Base-by-base conservation (phyloP, 192 early-diverging fungal genomes). In the Entomortierella lignicola region DNA sequence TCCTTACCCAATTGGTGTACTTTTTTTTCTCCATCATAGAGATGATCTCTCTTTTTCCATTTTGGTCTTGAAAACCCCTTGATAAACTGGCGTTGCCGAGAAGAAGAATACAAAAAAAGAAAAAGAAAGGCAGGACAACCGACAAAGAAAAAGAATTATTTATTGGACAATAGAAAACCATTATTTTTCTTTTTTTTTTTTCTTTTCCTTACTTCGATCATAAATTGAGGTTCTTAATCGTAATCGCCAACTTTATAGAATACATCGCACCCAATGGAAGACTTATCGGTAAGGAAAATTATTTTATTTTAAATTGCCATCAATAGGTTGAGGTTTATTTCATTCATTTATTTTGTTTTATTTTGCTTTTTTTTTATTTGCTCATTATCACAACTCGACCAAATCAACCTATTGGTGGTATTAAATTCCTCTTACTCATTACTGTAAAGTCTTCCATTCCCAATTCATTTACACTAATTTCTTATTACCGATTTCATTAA, bases 241-340 rank as follows among this genome's bases (percentile, higher is more conserved):
- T 15, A 20, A 12, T 47, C 44, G 15, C 20, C 44, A 42, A 47
- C 44, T 54, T 54, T 15, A 27, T 18, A 8, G 52, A 23, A 29
- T 10, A 32, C 25, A 21, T 32, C 12, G 12, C 34, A 23, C 55
- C 64, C n/a, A 64, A 77, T 77, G 72, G 72, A 77, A 67, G 72
- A 77, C 66, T 50, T 67, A 17, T 34, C 64, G 72, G 72, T 77
- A 77, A 77, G 53, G 18, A 63, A 29, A 10, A 29, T 32, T 53
- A 15, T 4, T 11, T 4, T 20, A 47, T 15, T 47, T 47, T 42
- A 42, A 10, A 10, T 42, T 15, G 12, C 44, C 12, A 20, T 47
- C 44, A 47, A 37, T 10, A n/a, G 34, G 34, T 10, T 37, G 34
- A 7, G 34, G 5, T 37, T 37, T 10, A 10, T 37, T 37, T 37